phyloP scores from a whole-genome alignment of 257 asterid genomes.

The Nicotiana tomentosiformis region DNA sequence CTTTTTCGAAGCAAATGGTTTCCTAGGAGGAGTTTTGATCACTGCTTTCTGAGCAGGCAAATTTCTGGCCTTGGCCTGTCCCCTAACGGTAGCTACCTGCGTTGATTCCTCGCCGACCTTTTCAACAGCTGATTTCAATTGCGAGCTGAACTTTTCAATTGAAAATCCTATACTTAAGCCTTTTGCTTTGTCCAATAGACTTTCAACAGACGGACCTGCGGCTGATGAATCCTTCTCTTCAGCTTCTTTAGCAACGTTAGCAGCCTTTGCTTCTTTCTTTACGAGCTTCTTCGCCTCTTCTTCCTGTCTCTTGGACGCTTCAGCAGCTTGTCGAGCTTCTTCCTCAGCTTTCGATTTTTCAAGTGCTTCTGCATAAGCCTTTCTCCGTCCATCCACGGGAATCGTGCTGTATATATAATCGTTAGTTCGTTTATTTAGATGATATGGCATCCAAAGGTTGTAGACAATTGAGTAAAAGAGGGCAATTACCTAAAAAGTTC shows the following conservation, averaged over 20 bases:
- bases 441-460: background rate
- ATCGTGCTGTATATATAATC: slow-evolving; percentile 42
- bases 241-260: slow-evolving; percentile 41
- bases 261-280: slow-evolving; percentile 14
- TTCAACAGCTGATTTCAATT: slow-evolving; percentile 25
- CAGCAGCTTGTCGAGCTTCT: slow-evolving; percentile 63
- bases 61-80: slow-evolving; percentile 76
- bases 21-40: slow-evolving; percentile 32
- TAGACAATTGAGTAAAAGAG: background rate
- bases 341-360: slow-evolving; percentile 57
- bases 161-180: slow-evolving; percentile 47
- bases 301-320: slow-evolving; percentile 32
- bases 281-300: slow-evolving; percentile 31
- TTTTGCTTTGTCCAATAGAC: slow-evolving; percentile 54
- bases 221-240: slow-evolving; percentile 44
- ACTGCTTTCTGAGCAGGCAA: slow-evolving; percentile 72
- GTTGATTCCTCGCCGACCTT: slow-evolving; percentile 38
- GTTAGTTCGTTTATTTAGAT: slow-evolving; percentile 12
- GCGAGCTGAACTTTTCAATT: slow-evolving; percentile 35
- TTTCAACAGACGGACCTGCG: slow-evolving; percentile 53
- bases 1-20: slow-evolving; percentile 27
- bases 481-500: slow-evolving; percentile 63
- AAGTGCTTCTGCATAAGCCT: slow-evolving; percentile 66
- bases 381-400: slow-evolving; percentile 84
- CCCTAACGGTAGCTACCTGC: slow-evolving; percentile 71